Percentiles rank a stretch among this genome's conserved stretches.
Conservation (phyloP, 306 rosid species). For the Cucurbita ficifolia region DNA sequence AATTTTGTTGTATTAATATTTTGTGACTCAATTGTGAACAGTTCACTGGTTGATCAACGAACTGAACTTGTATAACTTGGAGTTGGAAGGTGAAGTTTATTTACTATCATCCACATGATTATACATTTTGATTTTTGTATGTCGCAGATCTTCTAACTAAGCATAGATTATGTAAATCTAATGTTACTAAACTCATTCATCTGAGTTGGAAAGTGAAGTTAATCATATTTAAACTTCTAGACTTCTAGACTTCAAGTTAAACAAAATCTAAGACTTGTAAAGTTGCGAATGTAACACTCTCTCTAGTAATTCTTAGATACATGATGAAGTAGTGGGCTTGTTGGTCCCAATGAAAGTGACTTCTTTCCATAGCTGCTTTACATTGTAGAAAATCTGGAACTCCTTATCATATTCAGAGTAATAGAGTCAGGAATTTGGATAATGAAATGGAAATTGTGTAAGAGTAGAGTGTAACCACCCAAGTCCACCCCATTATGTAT, state of each 20-base stretch:
- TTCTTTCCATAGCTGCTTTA: neutral
- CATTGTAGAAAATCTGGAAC: neutral
- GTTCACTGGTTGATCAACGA: neutral
- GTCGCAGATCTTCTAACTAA: neutral
- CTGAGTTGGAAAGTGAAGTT: no score
- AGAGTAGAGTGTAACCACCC: neutral
- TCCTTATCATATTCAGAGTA: neutral
- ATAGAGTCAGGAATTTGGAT: neutral
- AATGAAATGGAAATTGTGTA: neutral
- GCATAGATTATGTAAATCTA: neutral
- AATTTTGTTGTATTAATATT: neutral
- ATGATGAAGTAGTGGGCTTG: neutral
- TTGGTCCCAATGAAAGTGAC: neutral
- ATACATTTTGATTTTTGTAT: neutral
- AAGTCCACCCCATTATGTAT: no score
- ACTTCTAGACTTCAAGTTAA: no score
- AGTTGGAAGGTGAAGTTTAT: neutral
- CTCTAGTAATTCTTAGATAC: neutral
- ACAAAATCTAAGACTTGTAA: neutral
- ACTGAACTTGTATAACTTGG: neutral
- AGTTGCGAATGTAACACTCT: neutral
- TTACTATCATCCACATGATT: neutral
- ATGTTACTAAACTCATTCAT: neutral
- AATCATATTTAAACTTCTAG: no score
- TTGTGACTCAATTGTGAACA: conserved; percentile 3